Conservation (phyloP, 805 yeast species). For the Candida loeiensis region DNA sequence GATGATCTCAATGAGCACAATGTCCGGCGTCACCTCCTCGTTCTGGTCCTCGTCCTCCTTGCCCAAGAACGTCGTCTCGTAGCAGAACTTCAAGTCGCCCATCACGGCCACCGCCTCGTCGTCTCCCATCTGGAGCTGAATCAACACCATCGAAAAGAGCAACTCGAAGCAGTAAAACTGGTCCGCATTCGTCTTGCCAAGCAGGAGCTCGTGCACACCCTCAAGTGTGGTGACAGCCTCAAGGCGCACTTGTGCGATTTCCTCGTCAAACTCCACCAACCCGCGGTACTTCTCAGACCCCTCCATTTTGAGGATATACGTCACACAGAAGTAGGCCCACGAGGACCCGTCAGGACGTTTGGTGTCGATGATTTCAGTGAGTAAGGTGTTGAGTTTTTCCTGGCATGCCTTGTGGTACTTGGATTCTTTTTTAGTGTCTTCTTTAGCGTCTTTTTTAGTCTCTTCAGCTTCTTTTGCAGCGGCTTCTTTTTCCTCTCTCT, state of each 20-base stretch:
- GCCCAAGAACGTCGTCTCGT: constrained; percentile 39
- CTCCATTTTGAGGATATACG: constrained; percentile 29
- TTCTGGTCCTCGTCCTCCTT: constrained; percentile 26
- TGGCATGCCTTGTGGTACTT: constrained; percentile 32
- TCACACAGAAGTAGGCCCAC: constrained; percentile 60
- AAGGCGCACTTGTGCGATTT: constrained; percentile 44
- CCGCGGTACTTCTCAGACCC: constrained; percentile 17
- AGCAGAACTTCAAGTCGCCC: constrained; percentile 66
- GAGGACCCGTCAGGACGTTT: constrained; percentile 44
- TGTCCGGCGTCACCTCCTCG: constrained; percentile 30
- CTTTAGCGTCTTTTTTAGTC: constrained; percentile 10
- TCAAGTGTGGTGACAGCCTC: constrained; percentile 48
- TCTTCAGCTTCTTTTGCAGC: constrained; percentile 6
- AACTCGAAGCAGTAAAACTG: constrained; percentile 68
- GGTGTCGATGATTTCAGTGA: constrained; percentile 52
- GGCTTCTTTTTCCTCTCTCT: constrained; percentile 8
- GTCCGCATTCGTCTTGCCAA: constrained; percentile 29
- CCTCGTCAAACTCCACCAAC: constrained; percentile 54
- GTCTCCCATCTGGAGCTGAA: constrained; percentile 76
- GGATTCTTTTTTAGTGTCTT: constrained; percentile 9
- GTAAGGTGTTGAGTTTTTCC: constrained; percentile 65
- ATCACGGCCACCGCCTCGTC: constrained; percentile 72
- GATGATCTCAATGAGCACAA: constrained; percentile 40
- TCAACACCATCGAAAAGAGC: constrained; percentile 67
- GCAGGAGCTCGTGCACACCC: constrained; percentile 20